Percentiles rank a stretch among this genome's conserved stretches.
Conservation (phyloP, 805 yeast genomes). For the Blastobotrys muscicola region DNA sequence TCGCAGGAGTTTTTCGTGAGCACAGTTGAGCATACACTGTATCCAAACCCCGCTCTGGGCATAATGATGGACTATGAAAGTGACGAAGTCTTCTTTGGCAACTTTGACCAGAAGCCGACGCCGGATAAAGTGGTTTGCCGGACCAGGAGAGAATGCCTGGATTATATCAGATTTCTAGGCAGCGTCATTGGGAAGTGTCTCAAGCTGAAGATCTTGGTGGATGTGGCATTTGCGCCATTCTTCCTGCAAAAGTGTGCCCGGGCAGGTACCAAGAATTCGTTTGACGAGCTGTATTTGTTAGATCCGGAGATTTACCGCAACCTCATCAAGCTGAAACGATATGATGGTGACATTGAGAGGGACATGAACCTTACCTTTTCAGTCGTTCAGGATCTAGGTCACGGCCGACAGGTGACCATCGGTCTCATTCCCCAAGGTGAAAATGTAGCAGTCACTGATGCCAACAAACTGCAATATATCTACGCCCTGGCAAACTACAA, state of each 20-base stretch:
- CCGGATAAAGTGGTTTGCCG: constrained; percentile 16
- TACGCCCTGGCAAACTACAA: constrained; percentile 72
- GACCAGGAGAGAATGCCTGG: constrained; percentile 18
- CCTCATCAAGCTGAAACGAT: constrained; percentile 49
- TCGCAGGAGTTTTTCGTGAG: constrained; percentile 32
- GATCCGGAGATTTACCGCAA: constrained; percentile 61
- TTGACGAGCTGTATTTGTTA: constrained; percentile 67
- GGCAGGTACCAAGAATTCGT: constrained; percentile 36
- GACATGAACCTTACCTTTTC: constrained; percentile 60
- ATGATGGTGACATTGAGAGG: constrained; percentile 45
- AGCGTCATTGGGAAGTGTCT: constrained; percentile 81
- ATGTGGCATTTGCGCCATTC: constrained; percentile 77
- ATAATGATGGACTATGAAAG: constrained; percentile 15
- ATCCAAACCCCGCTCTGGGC: constrained; percentile 59
- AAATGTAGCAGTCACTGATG: constrained; percentile 41
- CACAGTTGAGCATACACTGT: constrained; percentile 49
- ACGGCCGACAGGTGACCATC: constrained; percentile 27
- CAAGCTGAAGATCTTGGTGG: constrained; percentile 72
- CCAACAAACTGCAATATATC: constrained; percentile 63
- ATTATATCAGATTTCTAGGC: constrained; percentile 56
- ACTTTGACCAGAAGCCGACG: constrained; percentile 4
- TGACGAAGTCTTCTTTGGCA: constrained; percentile 22
- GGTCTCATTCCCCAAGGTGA: constrained; percentile 59
- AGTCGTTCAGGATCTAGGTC: constrained; percentile 39
- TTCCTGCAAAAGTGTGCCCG: constrained; percentile 65